phyloP scores from a whole-genome alignment of 306 rosid genomes.

The Delonix regia region DNA sequence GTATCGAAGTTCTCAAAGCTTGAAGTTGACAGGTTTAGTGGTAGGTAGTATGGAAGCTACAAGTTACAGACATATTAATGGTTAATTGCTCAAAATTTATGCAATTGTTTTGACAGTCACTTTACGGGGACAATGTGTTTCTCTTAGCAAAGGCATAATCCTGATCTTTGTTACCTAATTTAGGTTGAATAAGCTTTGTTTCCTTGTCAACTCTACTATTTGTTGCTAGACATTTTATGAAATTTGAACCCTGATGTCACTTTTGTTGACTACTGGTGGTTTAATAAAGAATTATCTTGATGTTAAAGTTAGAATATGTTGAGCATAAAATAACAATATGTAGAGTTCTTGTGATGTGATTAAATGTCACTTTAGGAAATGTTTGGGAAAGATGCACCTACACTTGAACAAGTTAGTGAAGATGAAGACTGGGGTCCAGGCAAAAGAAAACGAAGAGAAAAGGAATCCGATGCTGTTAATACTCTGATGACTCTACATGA shows the following conservation, averaged over 20 bases:
- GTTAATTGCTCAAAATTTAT: conserved; percentile 15
- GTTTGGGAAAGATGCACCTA: conserved; percentile 84
- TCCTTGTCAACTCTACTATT: neutral
- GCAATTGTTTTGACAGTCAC: neutral
- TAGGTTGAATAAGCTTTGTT: neutral
- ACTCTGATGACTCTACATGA: conserved; percentile 85
- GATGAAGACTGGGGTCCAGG: conserved; percentile 97
- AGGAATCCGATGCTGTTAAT: conserved; percentile 82
- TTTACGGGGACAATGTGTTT: neutral
- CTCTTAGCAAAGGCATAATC: conserved; percentile 2
- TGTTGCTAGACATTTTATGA: neutral
- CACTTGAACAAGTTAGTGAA: conserved; percentile 73
- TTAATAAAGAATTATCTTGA: neutral
- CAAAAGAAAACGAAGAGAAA: conserved; percentile 71
- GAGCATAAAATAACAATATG: neutral
- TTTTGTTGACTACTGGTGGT: neutral
- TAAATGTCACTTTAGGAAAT: conserved; percentile 61
- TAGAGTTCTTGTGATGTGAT: conserved; percentile 14
- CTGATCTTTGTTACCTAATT: conserved; percentile 1
- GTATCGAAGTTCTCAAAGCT: conserved; percentile 1
- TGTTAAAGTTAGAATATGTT: neutral
- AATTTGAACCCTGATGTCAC: neutral
- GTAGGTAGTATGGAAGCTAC: conserved; percentile 19
- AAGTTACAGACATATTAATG: neutral
- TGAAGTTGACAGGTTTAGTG: conserved; percentile 24